Conservation (phyloP, 768 basidiomycete species). For the Mycena capillaripes region DNA sequence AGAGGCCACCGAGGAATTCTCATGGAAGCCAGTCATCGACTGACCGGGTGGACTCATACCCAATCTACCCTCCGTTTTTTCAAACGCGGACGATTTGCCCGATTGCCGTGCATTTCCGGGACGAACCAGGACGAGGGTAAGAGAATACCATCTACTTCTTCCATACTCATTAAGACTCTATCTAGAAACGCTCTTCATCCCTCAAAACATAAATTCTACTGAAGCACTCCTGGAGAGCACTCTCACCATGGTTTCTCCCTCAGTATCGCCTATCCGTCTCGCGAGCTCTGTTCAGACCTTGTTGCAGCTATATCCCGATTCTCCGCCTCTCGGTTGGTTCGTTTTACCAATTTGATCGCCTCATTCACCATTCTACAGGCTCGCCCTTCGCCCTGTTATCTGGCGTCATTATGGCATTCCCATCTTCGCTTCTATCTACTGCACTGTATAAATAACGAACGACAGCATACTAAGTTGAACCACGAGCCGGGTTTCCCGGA, state of each 20-base stretch:
- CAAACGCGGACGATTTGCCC: slow-evolving; percentile 49
- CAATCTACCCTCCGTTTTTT: slow-evolving; percentile 53
- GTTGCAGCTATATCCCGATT: slow-evolving; percentile 56
- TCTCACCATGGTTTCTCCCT: slow-evolving; percentile 43
- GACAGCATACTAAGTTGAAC: no score
- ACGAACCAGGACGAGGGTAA: slow-evolving; percentile 62
- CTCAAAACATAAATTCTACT: slow-evolving; percentile 41
- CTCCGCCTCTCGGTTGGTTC: slow-evolving; percentile 46
- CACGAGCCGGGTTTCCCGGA: no score
- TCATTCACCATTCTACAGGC: slow-evolving; percentile 38
- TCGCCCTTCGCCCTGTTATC: slow-evolving; percentile 51
- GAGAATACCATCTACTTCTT: background rate
- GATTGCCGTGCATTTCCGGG: slow-evolving; percentile 60
- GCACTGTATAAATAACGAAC: no score
- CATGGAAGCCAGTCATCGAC: slow-evolving; percentile 57
- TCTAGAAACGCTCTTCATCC: slow-evolving; percentile 50
- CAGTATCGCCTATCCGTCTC: slow-evolving; percentile 38
- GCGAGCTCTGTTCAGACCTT: slow-evolving; percentile 39
- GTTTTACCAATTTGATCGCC: no score
- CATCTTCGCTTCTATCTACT: background rate
- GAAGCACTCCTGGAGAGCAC: slow-evolving; percentile 37
- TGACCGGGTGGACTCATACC: slow-evolving; percentile 55
- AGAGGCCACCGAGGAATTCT: slow-evolving; percentile 39
- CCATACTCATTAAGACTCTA: background rate
- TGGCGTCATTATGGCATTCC: slow-evolving; percentile 16